Evolutionary conservation across 768 basidiomycete species (phyloP), one percentile per base, ranked within the genome.

Genomic region (Clitopilus passeckerianus): DNA sequence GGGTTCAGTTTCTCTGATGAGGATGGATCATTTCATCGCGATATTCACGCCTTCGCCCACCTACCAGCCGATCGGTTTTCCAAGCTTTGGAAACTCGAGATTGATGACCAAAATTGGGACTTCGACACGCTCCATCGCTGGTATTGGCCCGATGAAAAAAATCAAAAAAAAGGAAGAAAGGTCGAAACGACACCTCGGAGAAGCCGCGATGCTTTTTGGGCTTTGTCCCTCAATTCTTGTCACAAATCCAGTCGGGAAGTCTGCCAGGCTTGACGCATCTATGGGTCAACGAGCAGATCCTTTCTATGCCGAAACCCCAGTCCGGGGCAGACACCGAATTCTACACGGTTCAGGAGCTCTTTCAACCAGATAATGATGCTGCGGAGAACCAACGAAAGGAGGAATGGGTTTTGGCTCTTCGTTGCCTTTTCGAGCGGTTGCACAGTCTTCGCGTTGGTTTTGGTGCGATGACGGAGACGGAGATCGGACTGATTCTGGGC

Each of bases 391-490:
- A 34, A 14, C 53, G 54, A n/a, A 61, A 61, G 34, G 43, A 16
- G 1, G 54, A 64, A 18, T 64, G 66, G 64, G 30, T 60, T 14
- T 10, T 44, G 1, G 57, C 53, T 9, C 34, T 67, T 1, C 50
- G 43, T 12, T 30, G 18, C 4, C 20, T 62, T 12, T 54, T 67
- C 12, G 34, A 52, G 23, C 59, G 53, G 33, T 22, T 65, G 34
- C 61, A 63, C 37, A 65, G 63, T 57, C 58, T 67, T 4, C 44
- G 64, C 23, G 62, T 63, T 34, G 64, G 64, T 8, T 60, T 65
- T 16, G 64, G 64, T 4, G 27, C 58, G 0, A 54, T 65, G 34
- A 54, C 53, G 6, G 62, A 23, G 14, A 9, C 30, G 5, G 64
- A 63, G 9, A 23, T 58, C 9, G 57, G 37, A 18, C 52, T 60